These are phyloP conservation scores for Alternaria atra DNA, from an alignment of 2,329 filamentous ascomycete species.

Conservation along the genomic window DNA sequence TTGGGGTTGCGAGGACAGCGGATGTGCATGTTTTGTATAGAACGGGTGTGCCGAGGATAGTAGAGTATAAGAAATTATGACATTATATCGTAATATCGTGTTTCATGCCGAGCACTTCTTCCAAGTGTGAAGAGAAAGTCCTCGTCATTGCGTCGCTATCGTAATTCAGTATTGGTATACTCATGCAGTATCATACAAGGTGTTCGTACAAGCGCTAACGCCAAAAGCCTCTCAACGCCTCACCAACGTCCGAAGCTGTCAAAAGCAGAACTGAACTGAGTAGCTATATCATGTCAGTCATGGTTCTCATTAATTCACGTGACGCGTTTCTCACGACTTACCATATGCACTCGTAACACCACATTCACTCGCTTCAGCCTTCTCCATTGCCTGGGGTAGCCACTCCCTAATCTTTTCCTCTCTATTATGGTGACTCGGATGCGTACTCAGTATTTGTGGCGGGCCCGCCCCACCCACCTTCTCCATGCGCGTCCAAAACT, in stretches of 20 bases:
- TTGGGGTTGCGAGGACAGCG: slow-evolving; percentile 11
- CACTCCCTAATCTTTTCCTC: slow-evolving; percentile 72
- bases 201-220: neutral
- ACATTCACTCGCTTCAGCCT: slow-evolving; percentile 48
- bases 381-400: slow-evolving; percentile 53
- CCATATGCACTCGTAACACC: slow-evolving; percentile 29
- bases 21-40: slow-evolving; percentile 1
- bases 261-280: slow-evolving; percentile 23
- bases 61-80: slow-evolving; percentile 16
- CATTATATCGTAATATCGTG: neutral
- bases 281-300: slow-evolving; percentile 7
- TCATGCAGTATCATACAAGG: neutral
- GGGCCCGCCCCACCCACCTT: slow-evolving; percentile 58
- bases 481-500: slow-evolving; percentile 72
- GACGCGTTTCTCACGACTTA: slow-evolving; percentile 14
- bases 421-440: slow-evolving; percentile 74
- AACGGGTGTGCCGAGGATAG: neutral
- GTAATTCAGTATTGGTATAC: neutral
- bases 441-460: slow-evolving; percentile 78
- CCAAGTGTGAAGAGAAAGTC: neutral
- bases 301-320: neutral
- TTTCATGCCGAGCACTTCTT: neutral
- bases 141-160: neutral
- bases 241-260: slow-evolving; percentile 21
- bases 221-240: neutral